Base-by-base conservation (phyloP, 2,329 filamentous ascomycete genomes). In the Daldinia eschscholtzii region DNA sequence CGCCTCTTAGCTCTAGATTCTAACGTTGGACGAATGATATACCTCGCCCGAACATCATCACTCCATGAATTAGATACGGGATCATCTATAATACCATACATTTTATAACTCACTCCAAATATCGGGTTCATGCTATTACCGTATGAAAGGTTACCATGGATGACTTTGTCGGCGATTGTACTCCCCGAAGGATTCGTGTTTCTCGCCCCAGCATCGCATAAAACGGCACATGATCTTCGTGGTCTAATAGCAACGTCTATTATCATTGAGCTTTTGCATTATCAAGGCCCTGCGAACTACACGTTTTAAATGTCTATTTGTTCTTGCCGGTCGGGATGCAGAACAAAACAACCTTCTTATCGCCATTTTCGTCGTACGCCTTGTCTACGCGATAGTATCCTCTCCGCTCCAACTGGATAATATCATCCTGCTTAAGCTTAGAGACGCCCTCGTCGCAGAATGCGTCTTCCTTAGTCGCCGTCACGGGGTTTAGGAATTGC, bases 331-430 rank as follows among this genome's bases (percentile, higher is more conserved):
- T 89, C 6, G 87, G 87, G 61, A 89, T 88, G 73, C 79, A 81
- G 77, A 89, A 89, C 72, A 89, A 75, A 15, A 89, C 84, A 35
- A 87, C 79, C 67, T 84, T 84, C 79, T 83, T 84, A 57, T 87
- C 85, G 76, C 84, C 83, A 42, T 83, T 85, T 42, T 84, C 82
- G 64, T 83, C 77, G 30, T 87, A 80, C 9, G 84, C 84, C 81
- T 88, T 88, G 81, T 98, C 95, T 28, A 97, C 90, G 59, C 95
- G 87, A 84, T 92, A 98, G 82, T 93, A 98, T 1, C 94, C 95
- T 81, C 95, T 93, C 69, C 95, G 88, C 85, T 98, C 95, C 52
- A 98, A 92, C 84, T 98, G 96, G 74, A 98, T 93, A 70, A 98
- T 95, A 75, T 97, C 94, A 76, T 93, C 92, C 79, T 89, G 90